Base-by-base conservation (phyloP, 257 asterid genomes). In the Scutellaria minor region DNA sequence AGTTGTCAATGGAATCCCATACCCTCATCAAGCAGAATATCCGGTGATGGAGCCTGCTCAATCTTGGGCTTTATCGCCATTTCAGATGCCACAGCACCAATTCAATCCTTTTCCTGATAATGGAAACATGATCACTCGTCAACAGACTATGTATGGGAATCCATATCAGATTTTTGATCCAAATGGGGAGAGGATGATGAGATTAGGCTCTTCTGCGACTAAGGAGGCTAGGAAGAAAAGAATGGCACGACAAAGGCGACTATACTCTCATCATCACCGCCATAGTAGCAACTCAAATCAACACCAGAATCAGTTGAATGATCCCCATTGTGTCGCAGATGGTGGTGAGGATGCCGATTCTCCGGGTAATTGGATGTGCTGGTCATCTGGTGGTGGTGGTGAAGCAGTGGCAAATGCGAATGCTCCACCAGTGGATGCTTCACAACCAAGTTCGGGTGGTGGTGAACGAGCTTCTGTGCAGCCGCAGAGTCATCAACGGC, bases 141-240 rank as follows among this genome's bases (percentile, higher is more conserved):
- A 81, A 10, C 89, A 81, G 46, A 68, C 72, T 13, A 5, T 78
- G 35, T 83, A 65, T 6, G 84, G 82, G 35, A 78, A 68, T 60
- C 88, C 85, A 0, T 85, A 83, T 71, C 96, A 81, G 59, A 42
- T 81, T 42, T 78, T 40, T 13, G 90, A 81, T 47, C 83, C 81
- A 8, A 81, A 78, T 45, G 90, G 91, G 18, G 90, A 88, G 39
- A 76, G 82, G 55, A 20, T 78, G 64, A 75, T 84, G 72, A 81
- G 88, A 48, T 64, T 81, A 66, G 93, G 97, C 7, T 62, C 90
- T 48, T 83, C 93, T 1, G 97, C 94, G 0, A 89, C 98, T 6
- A 95, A 86, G 68, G 99, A 92, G 78, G 98, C 99, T 0, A 70
- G 99, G 78, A 92, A 92, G 92, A 95, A 87, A 53, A 80, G 99